Conservation (phyloP, 768 basidiomycete genomes). For the Lyophyllum decastes region DNA sequence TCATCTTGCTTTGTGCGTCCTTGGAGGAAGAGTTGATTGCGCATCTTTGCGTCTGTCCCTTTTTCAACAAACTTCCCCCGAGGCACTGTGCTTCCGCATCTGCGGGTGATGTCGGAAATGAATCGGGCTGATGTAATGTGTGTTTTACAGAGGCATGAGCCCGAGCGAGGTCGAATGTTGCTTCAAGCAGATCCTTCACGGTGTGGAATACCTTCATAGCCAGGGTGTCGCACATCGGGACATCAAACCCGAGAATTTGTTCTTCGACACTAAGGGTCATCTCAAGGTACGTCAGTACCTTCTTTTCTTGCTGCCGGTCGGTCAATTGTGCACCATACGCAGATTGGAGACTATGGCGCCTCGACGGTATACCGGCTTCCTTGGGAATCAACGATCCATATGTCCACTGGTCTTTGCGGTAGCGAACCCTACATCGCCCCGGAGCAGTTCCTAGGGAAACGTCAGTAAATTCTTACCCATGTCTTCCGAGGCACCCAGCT, state of each 20-base stretch:
- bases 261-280: slow-evolving; percentile 90
- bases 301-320: neutral
- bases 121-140: slow-evolving; percentile 14
- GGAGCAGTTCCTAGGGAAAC: slow-evolving; percentile 95
- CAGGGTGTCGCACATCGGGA: slow-evolving; percentile 99
- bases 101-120: slow-evolving; percentile 9
- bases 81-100: neutral
- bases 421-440: slow-evolving; percentile 99
- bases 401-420: slow-evolving; percentile 96
- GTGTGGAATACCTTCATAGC: slow-evolving; percentile 88
- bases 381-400: slow-evolving; percentile 96
- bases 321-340: neutral
- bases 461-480: slow-evolving; percentile 56
- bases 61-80: slow-evolving; percentile 6
- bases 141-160: slow-evolving; percentile 59
- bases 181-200: slow-evolving; percentile 93
- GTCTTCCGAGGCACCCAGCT: slow-evolving; percentile 27
- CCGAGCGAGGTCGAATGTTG: slow-evolving; percentile 94
- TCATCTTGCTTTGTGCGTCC: slow-evolving; percentile 29
- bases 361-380: slow-evolving; percentile 99
- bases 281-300: slow-evolving; percentile 66
- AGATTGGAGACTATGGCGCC: slow-evolving; percentile 99
- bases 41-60: slow-evolving; percentile 1
- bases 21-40: slow-evolving; percentile 1
- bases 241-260: slow-evolving; percentile 96